Evolutionary conservation across 1,139 yeast genomes (phyloP).

Genomic region (Geotrichum macrosporum): DNA sequence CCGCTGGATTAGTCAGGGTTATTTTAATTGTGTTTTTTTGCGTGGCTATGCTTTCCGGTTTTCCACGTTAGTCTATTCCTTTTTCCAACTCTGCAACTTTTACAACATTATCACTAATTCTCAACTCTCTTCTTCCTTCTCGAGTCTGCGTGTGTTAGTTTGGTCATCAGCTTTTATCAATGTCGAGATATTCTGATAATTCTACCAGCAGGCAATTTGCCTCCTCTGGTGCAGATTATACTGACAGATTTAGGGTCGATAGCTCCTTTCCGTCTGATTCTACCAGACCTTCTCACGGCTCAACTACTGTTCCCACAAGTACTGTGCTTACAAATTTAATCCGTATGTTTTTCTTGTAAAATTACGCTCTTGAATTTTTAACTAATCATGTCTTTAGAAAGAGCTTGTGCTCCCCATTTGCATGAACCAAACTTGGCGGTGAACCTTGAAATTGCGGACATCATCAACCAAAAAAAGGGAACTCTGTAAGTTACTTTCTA

Average conservation of each 20-base stretch:
- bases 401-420: slow-evolving; percentile 84
- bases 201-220: slow-evolving; percentile 1
- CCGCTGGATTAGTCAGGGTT: too few species aligned
- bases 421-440: slow-evolving; percentile 85
- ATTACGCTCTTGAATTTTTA: slow-evolving; percentile 48
- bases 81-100: too few species aligned
- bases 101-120: too few species aligned
- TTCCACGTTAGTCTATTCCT: too few species aligned
- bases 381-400: slow-evolving; percentile 44
- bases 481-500: slow-evolving; percentile 41
- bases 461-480: slow-evolving; percentile 89
- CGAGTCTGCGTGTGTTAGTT: too few species aligned
- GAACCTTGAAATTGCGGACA: slow-evolving; percentile 89
- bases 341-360: slow-evolving; percentile 23
- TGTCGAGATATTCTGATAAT: slow-evolving; percentile 21
- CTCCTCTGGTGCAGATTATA: slow-evolving; percentile 32
- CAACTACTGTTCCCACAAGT: slow-evolving; percentile 24
- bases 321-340: slow-evolving; percentile 29
- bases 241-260: slow-evolving; percentile 41
- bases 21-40: too few species aligned
- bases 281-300: slow-evolving; percentile 21
- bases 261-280: slow-evolving; percentile 26
- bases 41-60: too few species aligned
- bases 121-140: background rate
- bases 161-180: background rate